Percentiles rank a stretch among this genome's conserved stretches.
Conservation (phyloP, 2,329 filamentous ascomycete species). For the Colletotrichum sp. region DNA sequence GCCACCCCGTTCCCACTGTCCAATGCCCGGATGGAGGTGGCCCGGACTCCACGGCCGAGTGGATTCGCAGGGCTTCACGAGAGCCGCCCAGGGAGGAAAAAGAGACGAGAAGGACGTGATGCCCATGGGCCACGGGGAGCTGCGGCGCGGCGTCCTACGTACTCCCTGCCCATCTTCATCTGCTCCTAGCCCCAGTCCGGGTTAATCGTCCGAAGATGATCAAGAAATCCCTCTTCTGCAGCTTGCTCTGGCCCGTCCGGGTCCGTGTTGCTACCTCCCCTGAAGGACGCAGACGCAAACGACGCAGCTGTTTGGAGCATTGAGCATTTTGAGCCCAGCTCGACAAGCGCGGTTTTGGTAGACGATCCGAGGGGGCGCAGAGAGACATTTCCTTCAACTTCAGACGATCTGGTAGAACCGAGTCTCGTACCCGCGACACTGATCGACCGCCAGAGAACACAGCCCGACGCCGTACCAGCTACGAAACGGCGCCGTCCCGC, state of each 20-base stretch:
- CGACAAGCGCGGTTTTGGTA: conserved; percentile 2
- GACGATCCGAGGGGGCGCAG: background rate
- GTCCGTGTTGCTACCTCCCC: conserved; percentile 8
- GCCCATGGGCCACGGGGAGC: background rate
- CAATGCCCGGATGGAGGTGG: conserved; percentile 5
- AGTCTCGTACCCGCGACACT: conserved; percentile 19
- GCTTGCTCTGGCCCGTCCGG: background rate
- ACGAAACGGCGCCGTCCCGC: conserved; percentile 14
- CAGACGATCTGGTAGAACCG: conserved; percentile 18
- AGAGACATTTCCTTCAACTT: background rate
- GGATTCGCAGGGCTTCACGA: conserved; percentile 10
- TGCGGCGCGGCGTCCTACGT: conserved; percentile 1
- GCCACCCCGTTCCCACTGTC: conserved; percentile 18
- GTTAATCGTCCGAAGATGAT: conserved; percentile 5
- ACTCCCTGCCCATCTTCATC: conserved; percentile 7
- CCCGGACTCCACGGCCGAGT: conserved; percentile 12
- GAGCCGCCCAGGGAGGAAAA: conserved; percentile 8
- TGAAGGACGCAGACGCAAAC: conserved; percentile 5
- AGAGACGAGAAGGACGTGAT: background rate
- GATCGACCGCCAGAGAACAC: conserved; percentile 4
- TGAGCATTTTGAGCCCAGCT: background rate
- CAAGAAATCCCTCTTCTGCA: conserved; percentile 2
- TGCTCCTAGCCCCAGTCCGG: background rate
- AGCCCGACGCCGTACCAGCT: conserved; percentile 10
- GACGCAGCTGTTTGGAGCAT: background rate